Percentiles rank a stretch among this genome's conserved stretches.
Evolutionary conservation across 1,139 yeast species (phyloP).

Genomic region (Geotrichum fermentans): DNA sequence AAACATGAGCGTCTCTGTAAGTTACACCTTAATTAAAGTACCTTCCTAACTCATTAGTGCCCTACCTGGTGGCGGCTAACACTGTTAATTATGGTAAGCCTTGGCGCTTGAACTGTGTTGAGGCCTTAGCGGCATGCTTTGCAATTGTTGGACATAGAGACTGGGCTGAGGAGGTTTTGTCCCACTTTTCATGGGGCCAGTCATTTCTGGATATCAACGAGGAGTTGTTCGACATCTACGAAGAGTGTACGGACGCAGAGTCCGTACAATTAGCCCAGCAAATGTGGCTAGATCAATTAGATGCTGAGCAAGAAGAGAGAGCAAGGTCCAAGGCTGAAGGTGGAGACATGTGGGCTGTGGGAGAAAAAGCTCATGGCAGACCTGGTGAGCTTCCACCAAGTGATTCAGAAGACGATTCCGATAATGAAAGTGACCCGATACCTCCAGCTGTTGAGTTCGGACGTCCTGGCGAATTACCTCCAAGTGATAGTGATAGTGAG

Average conservation of each 20-base stretch:
- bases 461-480: slow-evolving; percentile 32
- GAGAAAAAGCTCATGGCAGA: slow-evolving; percentile 60
- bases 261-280: slow-evolving; percentile 72
- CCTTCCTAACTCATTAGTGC: slow-evolving; percentile 41
- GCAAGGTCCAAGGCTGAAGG: slow-evolving; percentile 44
- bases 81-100: slow-evolving; percentile 97
- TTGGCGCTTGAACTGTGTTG: slow-evolving; percentile 94
- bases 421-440: slow-evolving; percentile 21
- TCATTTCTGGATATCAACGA: slow-evolving; percentile 77
- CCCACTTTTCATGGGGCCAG: slow-evolving; percentile 89
- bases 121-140: slow-evolving; percentile 94
- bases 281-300: slow-evolving; percentile 65
- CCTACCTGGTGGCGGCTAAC: slow-evolving; percentile 92
- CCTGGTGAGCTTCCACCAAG: slow-evolving; percentile 34
- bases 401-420: slow-evolving; percentile 30
- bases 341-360: slow-evolving; percentile 73
- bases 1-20: slow-evolving; percentile 62
- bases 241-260: slow-evolving; percentile 72
- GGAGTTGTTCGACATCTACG: slow-evolving; percentile 70
- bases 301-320: slow-evolving; percentile 62
- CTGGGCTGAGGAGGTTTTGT: slow-evolving; percentile 75
- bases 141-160: slow-evolving; percentile 89
- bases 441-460: slow-evolving; percentile 22
- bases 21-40: neutral
- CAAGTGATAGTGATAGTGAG: slow-evolving; percentile 31